Percentiles rank a stretch among this genome's conserved stretches.
Conservation (phyloP, 2,329 filamentous ascomycete genomes). For the Colletotrichum sp. region DNA sequence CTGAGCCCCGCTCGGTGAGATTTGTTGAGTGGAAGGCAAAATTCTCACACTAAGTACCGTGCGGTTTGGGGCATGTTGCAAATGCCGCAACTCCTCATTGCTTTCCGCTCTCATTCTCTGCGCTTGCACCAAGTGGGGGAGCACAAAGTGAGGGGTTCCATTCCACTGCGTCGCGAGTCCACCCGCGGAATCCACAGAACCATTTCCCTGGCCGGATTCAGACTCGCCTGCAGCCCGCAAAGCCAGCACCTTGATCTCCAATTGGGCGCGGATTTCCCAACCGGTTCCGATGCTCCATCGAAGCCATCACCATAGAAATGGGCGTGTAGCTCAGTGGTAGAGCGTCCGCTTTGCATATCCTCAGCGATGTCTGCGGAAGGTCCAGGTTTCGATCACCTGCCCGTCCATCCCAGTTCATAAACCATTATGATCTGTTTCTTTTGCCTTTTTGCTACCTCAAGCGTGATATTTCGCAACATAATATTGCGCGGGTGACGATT, state of each 20-base stretch:
- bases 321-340: slow-evolving; percentile 17
- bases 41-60: no score
- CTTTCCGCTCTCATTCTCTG: neutral
- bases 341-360: slow-evolving; percentile 14
- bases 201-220: neutral
- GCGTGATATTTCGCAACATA: no score
- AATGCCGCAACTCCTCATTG: neutral
- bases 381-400: slow-evolving; percentile 20
- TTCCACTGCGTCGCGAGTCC: neutral
- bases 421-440: rapidly evolving
- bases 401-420: neutral
- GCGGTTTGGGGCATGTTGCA: no score
- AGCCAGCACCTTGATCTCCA: neutral
- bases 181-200: neutral
- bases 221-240: neutral
- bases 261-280: neutral
- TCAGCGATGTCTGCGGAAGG: neutral
- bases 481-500: neutral
- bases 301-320: neutral
- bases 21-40: rapidly evolving
- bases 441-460: neutral
- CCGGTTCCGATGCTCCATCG: neutral
- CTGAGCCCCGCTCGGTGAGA: neutral
- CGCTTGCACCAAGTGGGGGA: neutral
- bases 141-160: neutral